A percentile compares a stretch with the other conserved stretches of the same genome.
phyloP scores from a whole-genome alignment of 2,329 filamentous ascomycete genomes.

The Amauroascus niger region DNA sequence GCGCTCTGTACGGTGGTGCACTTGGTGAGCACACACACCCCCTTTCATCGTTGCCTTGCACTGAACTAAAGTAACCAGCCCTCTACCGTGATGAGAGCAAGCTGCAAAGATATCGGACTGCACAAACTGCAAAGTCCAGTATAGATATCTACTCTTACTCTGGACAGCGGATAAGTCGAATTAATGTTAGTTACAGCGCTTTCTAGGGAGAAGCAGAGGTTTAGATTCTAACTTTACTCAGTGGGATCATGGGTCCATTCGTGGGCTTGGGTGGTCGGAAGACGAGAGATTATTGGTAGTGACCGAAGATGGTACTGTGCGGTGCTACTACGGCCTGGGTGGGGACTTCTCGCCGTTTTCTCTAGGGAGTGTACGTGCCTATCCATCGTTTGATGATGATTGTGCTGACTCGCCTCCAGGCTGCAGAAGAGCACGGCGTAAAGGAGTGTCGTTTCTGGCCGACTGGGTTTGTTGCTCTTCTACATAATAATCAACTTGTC shows the following conservation, averaged over 20 bases:
- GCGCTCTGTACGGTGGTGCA: constrained; percentile 87
- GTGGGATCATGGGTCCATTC: constrained; percentile 85
- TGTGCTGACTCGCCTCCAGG: constrained; percentile 33
- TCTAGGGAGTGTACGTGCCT: constrained; percentile 56
- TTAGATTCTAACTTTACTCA: constrained; percentile 27
- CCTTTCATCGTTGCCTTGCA: neutral
- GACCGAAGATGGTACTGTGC: constrained; percentile 77
- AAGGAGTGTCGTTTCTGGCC: constrained; percentile 85
- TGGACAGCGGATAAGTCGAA: constrained; percentile 74
- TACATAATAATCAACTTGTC: constrained; percentile 78
- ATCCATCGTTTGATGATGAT: neutral
- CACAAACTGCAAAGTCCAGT: constrained; percentile 62
- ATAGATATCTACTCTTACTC: constrained; percentile 94
- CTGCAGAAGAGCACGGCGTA: constrained; percentile 79
- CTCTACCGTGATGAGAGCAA: constrained; percentile 83
- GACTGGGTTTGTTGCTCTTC: constrained; percentile 81
- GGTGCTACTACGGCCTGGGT: constrained; percentile 84
- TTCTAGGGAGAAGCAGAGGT: neutral
- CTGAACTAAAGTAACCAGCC: constrained; percentile 43
- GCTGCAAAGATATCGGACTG: constrained; percentile 64
- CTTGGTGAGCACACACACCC: constrained; percentile 61
- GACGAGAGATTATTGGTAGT: constrained; percentile 86
- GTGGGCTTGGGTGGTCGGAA: constrained; percentile 89
- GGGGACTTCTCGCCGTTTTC: constrained; percentile 93
- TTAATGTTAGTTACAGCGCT: constrained; percentile 43